Conservation (phyloP, 176 grass and related monocot genomes). For the Puccinellia tenuiflora region DNA sequence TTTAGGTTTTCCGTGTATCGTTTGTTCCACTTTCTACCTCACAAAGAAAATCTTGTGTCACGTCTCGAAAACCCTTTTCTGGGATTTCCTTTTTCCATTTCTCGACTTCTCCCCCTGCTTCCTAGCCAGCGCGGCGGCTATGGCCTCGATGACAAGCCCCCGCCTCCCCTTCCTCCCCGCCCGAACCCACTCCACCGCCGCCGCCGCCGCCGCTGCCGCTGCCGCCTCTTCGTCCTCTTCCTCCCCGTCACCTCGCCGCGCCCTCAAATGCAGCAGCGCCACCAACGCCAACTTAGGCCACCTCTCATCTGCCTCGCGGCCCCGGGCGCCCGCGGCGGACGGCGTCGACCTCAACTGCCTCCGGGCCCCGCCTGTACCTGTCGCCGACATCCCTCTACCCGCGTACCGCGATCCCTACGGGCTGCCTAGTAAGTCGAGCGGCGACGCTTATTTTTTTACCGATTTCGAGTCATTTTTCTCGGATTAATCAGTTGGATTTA, state of each 20-base stretch:
- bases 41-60: neutral
- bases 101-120: neutral
- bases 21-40: neutral
- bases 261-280: constrained; percentile 19
- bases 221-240: neutral
- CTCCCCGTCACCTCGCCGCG: neutral
- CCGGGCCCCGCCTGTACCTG: constrained; percentile 7
- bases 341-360: constrained; percentile 14
- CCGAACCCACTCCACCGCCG: neutral
- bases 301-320: neutral
- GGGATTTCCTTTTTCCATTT: neutral
- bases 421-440: constrained; percentile 26
- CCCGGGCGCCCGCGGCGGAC: neutral
- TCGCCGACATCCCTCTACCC: neutral
- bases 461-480: neutral
- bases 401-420: neutral
- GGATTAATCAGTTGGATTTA: neutral
- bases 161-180: constrained; percentile 23
- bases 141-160: constrained; percentile 27
- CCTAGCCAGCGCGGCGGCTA: neutral
- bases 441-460: neutral
- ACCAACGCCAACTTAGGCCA: neutral
- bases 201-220: neutral
- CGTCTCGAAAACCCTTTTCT: neutral
- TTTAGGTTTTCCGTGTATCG: neutral